Evolutionary conservation across 139 green algal genomes (phyloP), one percentile per base, ranked within the genome.

Genomic region (Auxenochlorella pyrenoidosa): DNA sequence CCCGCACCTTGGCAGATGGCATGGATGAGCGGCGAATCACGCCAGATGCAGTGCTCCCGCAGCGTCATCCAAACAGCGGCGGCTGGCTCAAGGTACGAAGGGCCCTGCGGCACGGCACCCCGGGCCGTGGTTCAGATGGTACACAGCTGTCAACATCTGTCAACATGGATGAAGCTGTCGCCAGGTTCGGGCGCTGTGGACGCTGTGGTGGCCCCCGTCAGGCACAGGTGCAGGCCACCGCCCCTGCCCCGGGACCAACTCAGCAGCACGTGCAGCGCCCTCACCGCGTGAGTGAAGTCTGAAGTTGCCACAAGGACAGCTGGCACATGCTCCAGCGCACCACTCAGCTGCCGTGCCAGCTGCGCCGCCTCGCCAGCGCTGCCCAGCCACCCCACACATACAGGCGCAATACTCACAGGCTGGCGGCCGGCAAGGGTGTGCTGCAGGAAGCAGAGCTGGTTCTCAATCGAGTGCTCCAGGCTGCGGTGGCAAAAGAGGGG

Each of bases 391-490:
- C 87, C 87, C 3, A 90, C 34, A 34, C 87, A 88, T 4, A 90
- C 82, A 0, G 87, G 87, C 0, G 86, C 87, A 21, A 90, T 85
- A 6, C 34, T 18, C 24, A 85, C 24, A 32, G 0, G 32, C 1
- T 5, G 76, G 26, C 3, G 1, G 76, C 44, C 47, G 0, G 38
- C 54, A 30, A 19, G 3, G 10, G 28, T 71, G 60, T 88, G 60
- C 65, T 85, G 68, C 73, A 90, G 65, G 60, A 90, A 90, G 28
- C 81, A 82, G 81, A 90, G 87, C 81, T 90, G 87, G 75, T 90
- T 90, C 36, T 90, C 87, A 34, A 90, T 85, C 3, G 59, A 81
- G 63, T 90, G 87, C 76, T 90, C 87, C 43, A 38, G 76, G 44
- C 76, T 82, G 76, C 32, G 19, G 16, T 43, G 30, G 32, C 26